Evolutionary conservation across 495 filamentous ascomycete species (phyloP).

Genomic region (Tetracladium marchalianum): DNA sequence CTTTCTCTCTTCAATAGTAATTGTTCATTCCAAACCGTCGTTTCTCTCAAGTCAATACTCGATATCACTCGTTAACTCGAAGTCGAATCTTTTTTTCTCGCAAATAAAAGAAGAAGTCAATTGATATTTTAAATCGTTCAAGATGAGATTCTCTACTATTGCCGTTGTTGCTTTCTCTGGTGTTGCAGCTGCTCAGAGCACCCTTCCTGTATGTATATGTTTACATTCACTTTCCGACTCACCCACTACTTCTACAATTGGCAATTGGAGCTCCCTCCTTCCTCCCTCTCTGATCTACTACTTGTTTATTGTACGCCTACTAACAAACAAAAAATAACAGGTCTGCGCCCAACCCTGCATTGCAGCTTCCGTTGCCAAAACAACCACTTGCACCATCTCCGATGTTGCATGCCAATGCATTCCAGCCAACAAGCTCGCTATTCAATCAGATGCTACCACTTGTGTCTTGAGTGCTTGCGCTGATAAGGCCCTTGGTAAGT

Average conservation of each 20-base stretch:
- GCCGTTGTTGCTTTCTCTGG: constrained; percentile 1
- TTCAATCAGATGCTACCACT: constrained; percentile 23
- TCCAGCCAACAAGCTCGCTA: constrained; percentile 18
- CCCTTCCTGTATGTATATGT: neutral
- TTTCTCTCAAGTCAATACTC: no score
- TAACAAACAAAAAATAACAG: no score
- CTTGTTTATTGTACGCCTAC: no score
- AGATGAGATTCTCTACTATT: constrained; percentile 5
- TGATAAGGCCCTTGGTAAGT: constrained; percentile 14
- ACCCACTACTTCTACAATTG: no score
- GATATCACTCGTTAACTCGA: no score
- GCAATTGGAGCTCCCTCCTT: no score
- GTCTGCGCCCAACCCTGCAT: constrained; percentile 32
- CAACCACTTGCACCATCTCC: constrained; percentile 25
- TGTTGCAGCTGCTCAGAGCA: neutral
- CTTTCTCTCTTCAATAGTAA: no score
- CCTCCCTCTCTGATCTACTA: no score
- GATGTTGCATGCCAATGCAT: constrained; percentile 37
- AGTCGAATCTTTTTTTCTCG: no score
- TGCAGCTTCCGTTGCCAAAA: constrained; percentile 18
- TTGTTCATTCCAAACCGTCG: no score
- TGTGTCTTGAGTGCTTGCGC: constrained; percentile 23
- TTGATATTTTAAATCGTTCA: neutral
- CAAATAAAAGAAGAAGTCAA: no score
- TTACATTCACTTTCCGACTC: no score